Evolutionary conservation across 257 asterid species (phyloP), one percentile per base, ranked within the genome.

Genomic region (Jaltomata sinuosa): DNA sequence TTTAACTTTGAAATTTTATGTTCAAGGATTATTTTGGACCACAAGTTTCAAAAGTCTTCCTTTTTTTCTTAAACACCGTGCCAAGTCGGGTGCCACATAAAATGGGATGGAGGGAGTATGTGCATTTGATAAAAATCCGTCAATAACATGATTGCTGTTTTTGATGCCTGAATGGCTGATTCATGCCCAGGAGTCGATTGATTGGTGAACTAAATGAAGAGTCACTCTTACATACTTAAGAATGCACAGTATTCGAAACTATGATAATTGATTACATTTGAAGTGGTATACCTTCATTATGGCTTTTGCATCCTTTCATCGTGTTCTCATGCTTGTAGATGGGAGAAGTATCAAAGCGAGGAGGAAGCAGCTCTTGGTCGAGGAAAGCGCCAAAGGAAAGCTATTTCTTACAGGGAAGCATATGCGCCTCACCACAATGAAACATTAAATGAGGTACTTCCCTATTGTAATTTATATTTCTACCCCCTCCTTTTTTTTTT

Each of bases 341-440:
- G 99, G 99, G 97, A 93, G 91, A 96, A 84, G 74, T 91, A 92
- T 89, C 98, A 93, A 82, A 91, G 83, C 40, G 99, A 93, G 92
- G 98, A 93, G 93, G 98, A 94, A 89, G 98, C 98, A 85, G 94
- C 94, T 84, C 99, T 96, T 90, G 99, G 99, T 76, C 97, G 99
- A 57, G 99, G 99, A 52, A 96, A 96, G 89, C 98, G 99, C 89
- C 98, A 90, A 84, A 89, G 98, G 84, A 94, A 96, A 90, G 93
- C 98, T 52, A 92, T 96, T 89, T 92, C 98, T 81, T 96, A 94
- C 90, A 88, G 97, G 87, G 99, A 96, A 90, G 96, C 96, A 72
- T 96, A 92, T 88, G 91, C 92, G 31, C 79, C 92, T 86, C 95
- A 90, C 85, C 88, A 90, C n/a, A 90, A 45, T 87, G 98, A 91